These are phyloP conservation scores for Cytospora piceae DNA, from an alignment of 2,329 filamentous ascomycete genomes.

Conservation along the genomic window DNA sequence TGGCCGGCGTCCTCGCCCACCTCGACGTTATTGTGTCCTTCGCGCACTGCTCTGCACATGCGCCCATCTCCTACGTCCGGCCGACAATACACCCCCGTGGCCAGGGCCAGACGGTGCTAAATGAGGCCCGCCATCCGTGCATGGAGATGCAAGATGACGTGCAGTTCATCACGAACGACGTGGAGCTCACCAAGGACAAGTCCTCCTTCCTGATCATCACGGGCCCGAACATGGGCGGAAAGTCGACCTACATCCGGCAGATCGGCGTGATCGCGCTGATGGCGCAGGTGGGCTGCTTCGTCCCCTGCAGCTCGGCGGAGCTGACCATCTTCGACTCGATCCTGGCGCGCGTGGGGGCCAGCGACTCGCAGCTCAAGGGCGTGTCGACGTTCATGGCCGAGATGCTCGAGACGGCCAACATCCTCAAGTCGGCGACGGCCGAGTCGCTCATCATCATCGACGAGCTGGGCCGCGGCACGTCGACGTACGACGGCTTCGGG, in stretches of 20 bases:
- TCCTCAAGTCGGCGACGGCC: slow-evolving; percentile 92
- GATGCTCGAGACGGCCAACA: slow-evolving; percentile 98
- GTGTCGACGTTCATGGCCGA: slow-evolving; percentile 99
- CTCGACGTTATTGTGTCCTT: slow-evolving; percentile 95
- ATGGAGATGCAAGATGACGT: slow-evolving; percentile 99
- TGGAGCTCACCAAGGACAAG: slow-evolving; percentile 74
- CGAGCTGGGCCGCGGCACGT: slow-evolving; percentile 93
- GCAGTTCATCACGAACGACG: slow-evolving; percentile 98
- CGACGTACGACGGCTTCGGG: slow-evolving; percentile 97
- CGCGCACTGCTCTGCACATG: slow-evolving; percentile 90
- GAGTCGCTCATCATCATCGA: slow-evolving; percentile 99
- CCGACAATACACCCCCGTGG: slow-evolving; percentile 90
- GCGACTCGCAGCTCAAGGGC: slow-evolving; percentile 95
- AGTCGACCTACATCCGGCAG: slow-evolving; percentile 97
- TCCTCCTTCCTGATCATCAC: slow-evolving; percentile 97
- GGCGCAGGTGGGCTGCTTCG: slow-evolving; percentile 96
- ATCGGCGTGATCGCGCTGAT: slow-evolving; percentile 96
- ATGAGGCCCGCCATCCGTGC: slow-evolving; percentile 92
- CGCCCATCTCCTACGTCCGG: slow-evolving; percentile 87
- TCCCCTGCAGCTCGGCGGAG: slow-evolving; percentile 88
- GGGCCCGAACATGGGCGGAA: slow-evolving; percentile 98
- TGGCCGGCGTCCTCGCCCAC: slow-evolving; percentile 87
- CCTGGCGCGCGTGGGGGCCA: slow-evolving; percentile 91
- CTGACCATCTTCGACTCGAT: slow-evolving; percentile 97
- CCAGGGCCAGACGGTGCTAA: slow-evolving; percentile 84